A percentile compares a stretch with the other conserved stretches of the same genome.
Evolutionary conservation across 306 rosid genomes (phyloP).

Genomic region (Mimosa bimucronata): DNA sequence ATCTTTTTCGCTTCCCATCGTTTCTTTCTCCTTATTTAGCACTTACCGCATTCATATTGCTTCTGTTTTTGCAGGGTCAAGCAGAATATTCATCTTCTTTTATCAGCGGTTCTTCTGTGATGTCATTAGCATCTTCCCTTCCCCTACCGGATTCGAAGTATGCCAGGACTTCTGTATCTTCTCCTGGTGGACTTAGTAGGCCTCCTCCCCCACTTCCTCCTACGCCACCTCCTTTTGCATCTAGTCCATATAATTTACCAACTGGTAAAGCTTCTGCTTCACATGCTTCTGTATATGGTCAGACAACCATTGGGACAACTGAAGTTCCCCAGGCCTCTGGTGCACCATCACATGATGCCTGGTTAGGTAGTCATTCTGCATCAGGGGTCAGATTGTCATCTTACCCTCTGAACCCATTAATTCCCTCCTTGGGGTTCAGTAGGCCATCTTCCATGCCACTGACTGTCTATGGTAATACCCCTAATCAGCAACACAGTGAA

Average conservation of each 20-base stretch:
- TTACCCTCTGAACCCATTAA: conserved; percentile 54
- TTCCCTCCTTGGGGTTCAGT: conserved; percentile 58
- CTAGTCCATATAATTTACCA: conserved; percentile 67
- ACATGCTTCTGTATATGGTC: conserved; percentile 64
- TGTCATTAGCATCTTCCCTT: conserved; percentile 54
- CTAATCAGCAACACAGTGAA: conserved; percentile 76
- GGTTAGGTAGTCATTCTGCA: conserved; percentile 42
- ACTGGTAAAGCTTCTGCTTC: conserved; percentile 61
- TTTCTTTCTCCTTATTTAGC: conserved; percentile 30
- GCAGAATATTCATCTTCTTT: conserved; percentile 69
- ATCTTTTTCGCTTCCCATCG: conserved; percentile 17
- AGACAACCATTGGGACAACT: conserved; percentile 51
- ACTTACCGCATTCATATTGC: neutral
- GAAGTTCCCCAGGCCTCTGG: conserved; percentile 63
- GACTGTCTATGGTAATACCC: conserved; percentile 56
- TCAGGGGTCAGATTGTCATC: conserved; percentile 66
- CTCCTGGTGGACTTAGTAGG: conserved; percentile 79
- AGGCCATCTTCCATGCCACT: conserved; percentile 70
- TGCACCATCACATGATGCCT: conserved; percentile 42
- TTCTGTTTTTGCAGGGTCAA: conserved; percentile 60
- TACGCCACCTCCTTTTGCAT: conserved; percentile 87
- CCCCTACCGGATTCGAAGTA: conserved; percentile 65
- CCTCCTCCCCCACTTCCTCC: conserved; percentile 97
- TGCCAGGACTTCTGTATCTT: conserved; percentile 64
- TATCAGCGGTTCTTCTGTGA: conserved; percentile 48